These are phyloP conservation scores for Fusarium pininemorale DNA, from an alignment of 2,329 filamentous ascomycete genomes.

Conservation along the genomic window DNA sequence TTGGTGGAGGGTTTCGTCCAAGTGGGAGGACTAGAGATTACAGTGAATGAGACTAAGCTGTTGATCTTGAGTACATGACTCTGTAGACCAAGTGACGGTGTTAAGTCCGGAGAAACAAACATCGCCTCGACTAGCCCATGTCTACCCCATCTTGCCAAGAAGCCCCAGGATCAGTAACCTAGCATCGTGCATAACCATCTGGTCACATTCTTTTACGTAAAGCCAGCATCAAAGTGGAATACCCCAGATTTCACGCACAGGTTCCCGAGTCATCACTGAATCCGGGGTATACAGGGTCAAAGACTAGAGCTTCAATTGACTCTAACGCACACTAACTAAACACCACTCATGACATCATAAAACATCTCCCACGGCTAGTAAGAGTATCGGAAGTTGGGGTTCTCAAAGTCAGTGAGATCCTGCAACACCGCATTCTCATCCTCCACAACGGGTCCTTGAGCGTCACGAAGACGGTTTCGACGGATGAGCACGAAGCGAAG, in stretches of 20 bases:
- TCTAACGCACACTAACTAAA: neutral
- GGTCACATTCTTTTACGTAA: slow-evolving; percentile 25
- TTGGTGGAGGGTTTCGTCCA: slow-evolving; percentile 51
- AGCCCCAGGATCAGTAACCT: neutral
- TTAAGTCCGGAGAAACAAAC: neutral
- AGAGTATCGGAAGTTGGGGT: slow-evolving; percentile 42
- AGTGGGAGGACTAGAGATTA: slow-evolving; percentile 40
- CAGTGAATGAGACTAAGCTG: neutral
- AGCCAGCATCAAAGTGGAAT: neutral
- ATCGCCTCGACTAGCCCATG: neutral
- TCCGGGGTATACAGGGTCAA: neutral
- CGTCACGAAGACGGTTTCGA: slow-evolving; percentile 38
- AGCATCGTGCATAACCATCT: neutral
- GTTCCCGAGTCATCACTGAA: neutral
- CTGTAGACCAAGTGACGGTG: neutral
- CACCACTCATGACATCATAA: slow-evolving; percentile 2
- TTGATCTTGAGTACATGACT: neutral
- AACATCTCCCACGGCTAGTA: slow-evolving; percentile 21
- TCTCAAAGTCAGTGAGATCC: slow-evolving; percentile 43
- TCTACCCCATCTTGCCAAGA: slow-evolving; percentile 7
- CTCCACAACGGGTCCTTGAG: slow-evolving; percentile 30
- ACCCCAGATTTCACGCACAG: slow-evolving; percentile 9
- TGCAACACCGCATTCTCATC: slow-evolving; percentile 32
- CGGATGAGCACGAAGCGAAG: slow-evolving; percentile 39
- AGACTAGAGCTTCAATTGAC: slow-evolving; percentile 5